Evolutionary conservation across 2,329 filamentous ascomycete species (phyloP), one percentile per base, ranked within the genome.

Genomic region (Didymellaceae sp.): DNA sequence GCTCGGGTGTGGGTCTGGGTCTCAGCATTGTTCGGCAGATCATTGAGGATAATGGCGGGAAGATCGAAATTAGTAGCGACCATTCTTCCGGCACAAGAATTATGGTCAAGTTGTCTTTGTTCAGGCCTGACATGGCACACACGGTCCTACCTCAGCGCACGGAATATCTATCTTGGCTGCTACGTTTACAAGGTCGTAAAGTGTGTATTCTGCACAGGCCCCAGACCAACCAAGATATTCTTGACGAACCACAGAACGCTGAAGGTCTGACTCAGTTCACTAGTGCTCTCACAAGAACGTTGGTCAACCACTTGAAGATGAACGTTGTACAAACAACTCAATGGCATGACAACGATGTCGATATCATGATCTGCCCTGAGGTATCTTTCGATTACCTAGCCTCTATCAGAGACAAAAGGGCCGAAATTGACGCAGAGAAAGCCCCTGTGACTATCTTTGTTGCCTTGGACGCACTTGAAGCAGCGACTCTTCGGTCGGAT

Each of bases 341-440:
- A 2, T 69, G 62, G 65, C 49, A 56, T 17, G 59, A 48, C 2
- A 53, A 63, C 17, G 49, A 64, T 20, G 52, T 62, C 7, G 63
- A 71, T 11, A 30, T 73, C 14, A 60, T 73, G 11, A 67, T 73
- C 10, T 71, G 66, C 24, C 65, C 68, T 1, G 68, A 72, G 38
- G 57, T 63, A 2, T 66, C 62, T 1, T 68, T 72, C 24, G 64
- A 66, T 9, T 71, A 71, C 38, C 61, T 73, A 8, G 37, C 51
- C 6, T 42, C 57, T 1, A 62, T 71, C n/a, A 57, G 70, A 1
- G 24, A 38, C 5, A 58, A 56, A 41, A 28, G 30, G 7, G 20
- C 31, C 1, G 38, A 21, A 5, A 24, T 38, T 8, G 52, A 37
- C 37, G 64, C 63, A 6, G 31, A 50, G 5, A 57, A 43, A 40